A percentile compares a stretch with the other conserved stretches of the same genome.
These are phyloP conservation scores for Scedosporium minutisporum DNA, from an alignment of 2,329 filamentous ascomycete species.

Conservation along the genomic window DNA sequence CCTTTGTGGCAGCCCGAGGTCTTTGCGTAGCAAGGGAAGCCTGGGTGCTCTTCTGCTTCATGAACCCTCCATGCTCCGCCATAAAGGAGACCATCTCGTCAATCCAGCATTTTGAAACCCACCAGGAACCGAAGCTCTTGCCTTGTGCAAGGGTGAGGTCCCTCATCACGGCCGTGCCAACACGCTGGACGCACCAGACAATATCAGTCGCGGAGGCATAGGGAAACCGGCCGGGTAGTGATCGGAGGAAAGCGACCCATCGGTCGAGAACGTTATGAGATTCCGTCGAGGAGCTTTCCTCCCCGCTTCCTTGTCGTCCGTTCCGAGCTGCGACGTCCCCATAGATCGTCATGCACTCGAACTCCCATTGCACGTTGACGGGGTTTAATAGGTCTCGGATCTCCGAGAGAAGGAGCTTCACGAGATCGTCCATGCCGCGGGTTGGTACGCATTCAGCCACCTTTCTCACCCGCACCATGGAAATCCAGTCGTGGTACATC, in stretches of 20 bases:
- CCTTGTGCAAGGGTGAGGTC: constrained; percentile 73
- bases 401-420: constrained; percentile 53
- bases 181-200: constrained; percentile 64
- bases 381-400: constrained; percentile 64
- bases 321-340: constrained; percentile 44
- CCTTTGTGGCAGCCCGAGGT: constrained; percentile 24
- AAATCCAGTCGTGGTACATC: constrained; percentile 91
- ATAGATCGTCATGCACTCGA: constrained; percentile 52
- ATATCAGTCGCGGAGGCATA: constrained; percentile 64
- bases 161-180: constrained; percentile 68
- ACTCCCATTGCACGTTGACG: constrained; percentile 53
- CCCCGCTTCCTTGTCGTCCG: constrained; percentile 27
- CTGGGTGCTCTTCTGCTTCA: constrained; percentile 45
- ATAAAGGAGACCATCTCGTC: constrained; percentile 91
- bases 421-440: constrained; percentile 56
- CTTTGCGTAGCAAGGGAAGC: constrained; percentile 18
- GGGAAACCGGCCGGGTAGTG: constrained; percentile 61
- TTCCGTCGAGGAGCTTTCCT: constrained; percentile 25
- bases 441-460: constrained; percentile 54
- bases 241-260: constrained; percentile 65
- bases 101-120: constrained; percentile 91
- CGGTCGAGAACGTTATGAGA: constrained; percentile 64
- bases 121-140: constrained; percentile 81
- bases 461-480: constrained; percentile 52
- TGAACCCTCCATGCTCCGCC: constrained; percentile 82